A percentile compares a stretch with the other conserved stretches of the same genome.
phyloP scores from a whole-genome alignment of 148 eudicot species.

The Rhododendron kiyosumense region DNA sequence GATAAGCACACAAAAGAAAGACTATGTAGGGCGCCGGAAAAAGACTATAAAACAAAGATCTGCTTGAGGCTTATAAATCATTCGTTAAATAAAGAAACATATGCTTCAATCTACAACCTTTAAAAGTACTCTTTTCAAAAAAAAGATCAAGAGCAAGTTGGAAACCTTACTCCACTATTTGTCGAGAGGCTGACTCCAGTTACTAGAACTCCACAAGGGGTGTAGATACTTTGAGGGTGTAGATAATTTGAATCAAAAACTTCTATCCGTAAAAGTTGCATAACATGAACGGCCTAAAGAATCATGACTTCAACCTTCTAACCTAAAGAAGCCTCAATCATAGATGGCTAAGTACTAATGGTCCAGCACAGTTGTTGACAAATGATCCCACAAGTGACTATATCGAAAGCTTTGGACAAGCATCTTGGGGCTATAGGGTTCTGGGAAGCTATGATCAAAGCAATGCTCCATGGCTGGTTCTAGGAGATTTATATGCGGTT shows the following conservation, averaged over 20 bases:
- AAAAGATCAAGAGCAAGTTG: background rate
- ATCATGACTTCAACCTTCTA: background rate
- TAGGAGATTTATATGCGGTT: too few relatives aligned
- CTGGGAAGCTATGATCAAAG: background rate
- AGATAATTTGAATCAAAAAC: background rate
- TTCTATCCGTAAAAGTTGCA: background rate
- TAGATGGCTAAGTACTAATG: background rate
- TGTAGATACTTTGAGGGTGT: background rate
- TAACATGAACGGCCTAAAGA: background rate
- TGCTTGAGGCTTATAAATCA: background rate
- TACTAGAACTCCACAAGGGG: background rate
- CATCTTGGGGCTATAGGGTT: background rate
- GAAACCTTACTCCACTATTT: background rate
- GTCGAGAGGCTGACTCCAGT: background rate
- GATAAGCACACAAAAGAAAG: background rate
- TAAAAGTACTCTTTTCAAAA: background rate
- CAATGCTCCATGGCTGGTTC: too few relatives aligned
- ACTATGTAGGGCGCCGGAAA: background rate
- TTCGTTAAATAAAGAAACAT: background rate
- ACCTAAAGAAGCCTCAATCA: constrained; percentile 3
- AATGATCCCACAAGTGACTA: background rate
- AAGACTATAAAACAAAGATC: background rate
- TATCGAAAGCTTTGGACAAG: background rate
- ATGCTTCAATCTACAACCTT: background rate
- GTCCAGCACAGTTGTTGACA: background rate